Percentiles rank a stretch among this genome's conserved stretches.
Conservation (phyloP, 331 rosid species). For the Erythrophleum ivorense region DNA sequence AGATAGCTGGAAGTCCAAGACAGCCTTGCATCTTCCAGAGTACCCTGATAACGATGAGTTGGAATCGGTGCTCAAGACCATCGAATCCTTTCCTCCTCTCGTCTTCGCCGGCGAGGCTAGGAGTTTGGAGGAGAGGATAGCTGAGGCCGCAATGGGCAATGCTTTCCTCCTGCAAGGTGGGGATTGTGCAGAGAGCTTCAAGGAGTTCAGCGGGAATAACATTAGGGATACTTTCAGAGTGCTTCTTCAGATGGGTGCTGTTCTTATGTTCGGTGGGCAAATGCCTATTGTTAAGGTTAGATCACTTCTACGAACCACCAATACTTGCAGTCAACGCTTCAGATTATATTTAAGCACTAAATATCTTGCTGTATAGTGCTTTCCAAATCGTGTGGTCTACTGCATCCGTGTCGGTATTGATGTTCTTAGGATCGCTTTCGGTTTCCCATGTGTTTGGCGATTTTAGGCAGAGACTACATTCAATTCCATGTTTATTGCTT, state of each 20-base stretch:
- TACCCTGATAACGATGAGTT: constrained; percentile 62
- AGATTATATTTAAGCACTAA: background rate
- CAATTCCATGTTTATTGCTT: background rate
- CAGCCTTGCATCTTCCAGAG: constrained; percentile 69
- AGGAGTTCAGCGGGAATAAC: constrained; percentile 71
- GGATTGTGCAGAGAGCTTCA: constrained; percentile 83
- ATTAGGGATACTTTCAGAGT: constrained; percentile 76
- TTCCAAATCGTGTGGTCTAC: background rate
- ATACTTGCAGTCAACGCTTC: background rate
- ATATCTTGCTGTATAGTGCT: background rate
- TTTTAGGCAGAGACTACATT: background rate
- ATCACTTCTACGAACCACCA: background rate
- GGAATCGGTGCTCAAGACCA: constrained; percentile 58
- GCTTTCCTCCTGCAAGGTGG: constrained; percentile 72
- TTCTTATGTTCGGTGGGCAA: constrained; percentile 81
- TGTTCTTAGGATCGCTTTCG: background rate
- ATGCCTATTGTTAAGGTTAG: constrained; percentile 68
- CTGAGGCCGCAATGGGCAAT: constrained; percentile 69
- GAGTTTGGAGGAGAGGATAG: constrained; percentile 67
- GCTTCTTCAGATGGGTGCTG: constrained; percentile 77
- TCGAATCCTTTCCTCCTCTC: constrained; percentile 67
- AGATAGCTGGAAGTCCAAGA: constrained; percentile 69
- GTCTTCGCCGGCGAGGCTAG: constrained; percentile 81
- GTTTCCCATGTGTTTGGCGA: background rate
- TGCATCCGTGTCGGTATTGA: background rate